Conservation (phyloP, 2,329 filamentous ascomycete genomes). For the Calonectria hawksworthii region DNA sequence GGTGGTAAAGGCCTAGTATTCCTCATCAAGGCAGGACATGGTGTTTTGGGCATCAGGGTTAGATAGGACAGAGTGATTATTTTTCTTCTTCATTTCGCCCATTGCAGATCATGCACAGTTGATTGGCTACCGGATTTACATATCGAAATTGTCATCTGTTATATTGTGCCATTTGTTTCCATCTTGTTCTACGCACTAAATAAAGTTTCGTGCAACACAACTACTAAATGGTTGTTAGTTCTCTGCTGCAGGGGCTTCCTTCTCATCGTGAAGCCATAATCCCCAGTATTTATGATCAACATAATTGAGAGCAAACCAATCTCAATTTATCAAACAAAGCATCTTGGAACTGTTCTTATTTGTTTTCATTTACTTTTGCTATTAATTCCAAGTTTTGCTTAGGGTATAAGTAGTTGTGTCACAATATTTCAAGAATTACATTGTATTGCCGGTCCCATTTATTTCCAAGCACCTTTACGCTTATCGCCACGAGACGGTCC, state of each 20-base stretch:
- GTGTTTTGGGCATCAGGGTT: slow-evolving; percentile 31
- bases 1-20: too few relatives aligned
- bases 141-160: slow-evolving; percentile 20
- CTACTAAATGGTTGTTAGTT: background rate
- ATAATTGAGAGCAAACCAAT: background rate
- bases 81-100: slow-evolving; percentile 27
- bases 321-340: background rate
- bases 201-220: background rate
- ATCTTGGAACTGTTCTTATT: background rate
- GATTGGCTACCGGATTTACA: slow-evolving; percentile 31
- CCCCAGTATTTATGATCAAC: background rate
- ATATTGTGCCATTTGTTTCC: slow-evolving; percentile 22
- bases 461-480: slow-evolving; percentile 53
- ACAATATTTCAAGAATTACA: background rate
- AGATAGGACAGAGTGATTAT: slow-evolving; percentile 36
- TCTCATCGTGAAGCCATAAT: background rate
- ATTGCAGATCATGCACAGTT: slow-evolving; percentile 34
- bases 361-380: background rate
- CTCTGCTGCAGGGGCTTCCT: background rate
- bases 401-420: background rate
- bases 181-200: background rate
- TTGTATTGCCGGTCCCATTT: background rate
- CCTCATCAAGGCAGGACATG: slow-evolving; percentile 11
- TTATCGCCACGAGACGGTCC: slow-evolving; percentile 49
- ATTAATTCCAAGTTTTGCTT: background rate